Base-by-base conservation (phyloP, 2,329 filamentous ascomycete species). In the Pyrenophora graminea region DNA sequence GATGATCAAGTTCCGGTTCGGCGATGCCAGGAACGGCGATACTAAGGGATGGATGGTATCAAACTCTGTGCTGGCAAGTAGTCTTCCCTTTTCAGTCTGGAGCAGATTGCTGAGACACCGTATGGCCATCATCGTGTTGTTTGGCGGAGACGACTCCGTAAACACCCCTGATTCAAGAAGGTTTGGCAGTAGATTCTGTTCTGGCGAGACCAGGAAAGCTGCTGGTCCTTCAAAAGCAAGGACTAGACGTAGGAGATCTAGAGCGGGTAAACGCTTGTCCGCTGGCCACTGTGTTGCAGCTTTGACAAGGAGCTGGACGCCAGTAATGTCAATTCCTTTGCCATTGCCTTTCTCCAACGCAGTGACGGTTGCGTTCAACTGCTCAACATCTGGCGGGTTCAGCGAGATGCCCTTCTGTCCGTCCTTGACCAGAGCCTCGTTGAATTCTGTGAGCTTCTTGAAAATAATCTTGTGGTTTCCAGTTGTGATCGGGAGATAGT, bases 201-300 rank as follows among this genome's bases (percentile, higher is more conserved):
- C 76, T 2, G 77, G 74, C 0, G 80, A 74, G 43, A 84, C 80
- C 0, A 76, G 76, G 42, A 83, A 83, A 6, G 82, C 80, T 2
- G 90, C 87, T n/a, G 85, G 83, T 1, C 82, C 75, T 0, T 89
- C 83, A 6, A 81, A 82, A 1, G 86, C 85, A 1, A 89, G 87
- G 23, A 94, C 79, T 41, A 95, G 85, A n/a, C 94, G 89, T 4
- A 97, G 80, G 1, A 97, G 79, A 70, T 97, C 94, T 1, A 99
- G 82, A 10, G 86, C 90, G 0, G 94, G 89, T 0, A 99, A 81
- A 39, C 91, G 87, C 60, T 90, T 89, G 10, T 85, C 80, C 45
- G 88, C 85, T 2, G 92, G 88, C 94, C 94, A 99, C 27, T 80
- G 73, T 0, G 89, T 90, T 15, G 86, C 83, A 45, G 95, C 82